phyloP scores from a whole-genome alignment of 2,329 filamentous ascomycete genomes.

The Dactylonectria estremocensis region DNA sequence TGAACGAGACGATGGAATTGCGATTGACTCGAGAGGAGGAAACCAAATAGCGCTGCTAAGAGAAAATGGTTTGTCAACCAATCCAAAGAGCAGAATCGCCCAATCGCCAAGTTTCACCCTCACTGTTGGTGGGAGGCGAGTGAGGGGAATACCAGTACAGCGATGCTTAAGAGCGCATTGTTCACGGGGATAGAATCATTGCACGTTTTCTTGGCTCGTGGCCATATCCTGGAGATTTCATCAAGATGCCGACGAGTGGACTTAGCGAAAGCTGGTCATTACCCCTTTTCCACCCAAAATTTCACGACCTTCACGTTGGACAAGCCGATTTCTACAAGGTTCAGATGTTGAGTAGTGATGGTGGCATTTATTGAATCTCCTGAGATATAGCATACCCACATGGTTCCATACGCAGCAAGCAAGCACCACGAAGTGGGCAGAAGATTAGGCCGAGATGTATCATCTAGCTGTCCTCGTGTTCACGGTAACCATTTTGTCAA shows the following conservation, averaged over 20 bases:
- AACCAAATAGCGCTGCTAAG: not conserved
- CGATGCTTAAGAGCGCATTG: not conserved
- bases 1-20: not conserved
- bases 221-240: not conserved
- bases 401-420: not conserved
- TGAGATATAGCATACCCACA: not conserved
- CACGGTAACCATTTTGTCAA: not conserved
- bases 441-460: not conserved
- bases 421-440: not conserved
- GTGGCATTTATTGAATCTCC: constrained; percentile 24
- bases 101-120: too few relatives aligned
- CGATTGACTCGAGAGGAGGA: not conserved
- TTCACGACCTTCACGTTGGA: too few relatives aligned
- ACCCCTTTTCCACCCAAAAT: not conserved
- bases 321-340: too few relatives aligned
- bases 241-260: not conserved
- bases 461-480: not conserved
- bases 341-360: not conserved
- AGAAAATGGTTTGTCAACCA: constrained; percentile 1
- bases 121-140: not conserved
- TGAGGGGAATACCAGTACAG: not conserved
- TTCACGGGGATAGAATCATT: not conserved
- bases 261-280: not conserved
- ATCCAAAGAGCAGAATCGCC: not conserved
- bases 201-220: not conserved